Base-by-base conservation (phyloP, 495 filamentous ascomycete genomes). In the Penicillium chermesinum region DNA sequence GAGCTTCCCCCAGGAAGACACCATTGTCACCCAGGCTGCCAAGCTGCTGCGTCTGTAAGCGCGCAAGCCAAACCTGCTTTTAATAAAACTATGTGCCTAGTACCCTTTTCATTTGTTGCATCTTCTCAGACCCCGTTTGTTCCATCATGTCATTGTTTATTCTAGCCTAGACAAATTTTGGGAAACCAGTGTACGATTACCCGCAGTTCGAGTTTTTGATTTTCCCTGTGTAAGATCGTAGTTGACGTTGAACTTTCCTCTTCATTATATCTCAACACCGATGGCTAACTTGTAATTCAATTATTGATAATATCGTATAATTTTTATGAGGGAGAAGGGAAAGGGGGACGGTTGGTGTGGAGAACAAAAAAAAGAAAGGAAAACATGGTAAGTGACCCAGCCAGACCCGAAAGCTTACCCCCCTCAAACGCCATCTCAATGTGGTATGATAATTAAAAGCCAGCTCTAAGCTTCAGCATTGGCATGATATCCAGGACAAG, bases 1-100 rank as follows among this genome's bases (percentile, higher is more conserved):
- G 86, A 75, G 77, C 59, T 98, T 97, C 85, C 93, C 93, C 27
- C 82, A 81, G 62, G 88, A 93, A 72, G 65, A 81, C 44, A 71
- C 90, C 55, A 95, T 98, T 61, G 84, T 86, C 62, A 67, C 83
- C 49, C 88, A 89, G 65, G 82, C 87, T 48, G 86, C 80, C 47
- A 95, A 94, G 78, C 69, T 96, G 46, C 75, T 96, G 58, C 79
- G 84, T 37, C 71, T 95, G 65, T 88, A 83, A 76, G 49, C 59
- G 44, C 10, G 25, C 25, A 32, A 53, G 48, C 47, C 39, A 51
- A 44, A 51, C 48, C 48, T 41, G 38, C 44, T 46, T n/a, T 41
- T 66, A 64, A 66, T 66, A 55, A 62, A 66, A 54, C 50, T 42
- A 51, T 63, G 57, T 66, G 54, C 49, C 57, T 68, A 63, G 61